Evolutionary conservation across 768 basidiomycete species (phyloP), one percentile per base, ranked within the genome.

Genomic region (Lanmaoa rubissima): DNA sequence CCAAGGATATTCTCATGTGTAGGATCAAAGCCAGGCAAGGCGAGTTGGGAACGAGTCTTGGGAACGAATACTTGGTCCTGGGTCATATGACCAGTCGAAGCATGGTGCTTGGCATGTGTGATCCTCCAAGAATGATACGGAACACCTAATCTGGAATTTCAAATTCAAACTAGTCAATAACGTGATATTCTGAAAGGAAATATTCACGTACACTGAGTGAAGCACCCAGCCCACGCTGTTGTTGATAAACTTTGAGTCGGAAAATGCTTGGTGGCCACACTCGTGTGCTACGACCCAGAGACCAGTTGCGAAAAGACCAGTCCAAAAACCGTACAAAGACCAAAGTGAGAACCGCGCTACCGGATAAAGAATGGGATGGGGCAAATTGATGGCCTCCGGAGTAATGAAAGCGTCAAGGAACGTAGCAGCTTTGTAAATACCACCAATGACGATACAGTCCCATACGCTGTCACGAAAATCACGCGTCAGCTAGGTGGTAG

Each of bases 61-160:
- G 96, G 96, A 4, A 98, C 94, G 65, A 92, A 97, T 57, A 98
- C 96, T 69, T 98, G 94, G 64, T 98, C 96, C 62, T 94, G 86
- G 32, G 89, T 90, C 83, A 97, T 83, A 74, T 98, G 95, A 16
- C 81, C 90, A 5, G 94, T 97, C 1, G 90, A 87, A 16, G 96
- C 96, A 72, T 99, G 96, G 74, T 99, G 96, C 73, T 94, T 92
- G 26, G 83, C 92, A 70, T 98, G 96, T 4, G 86, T 87, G 68
- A 97, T 92, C 60, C 93, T 83, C 96, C 95, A 98, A 5, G 93
- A 91, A 69, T 98, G 94, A 76, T 93, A 99, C 6, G 96, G 96
- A 14, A 98, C 96, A 47, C 95, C 88, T 55, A 98, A 84, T 51
- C 92, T 92, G 59, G 34, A 66, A 58, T 61, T 60, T 56, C 45